Evolutionary conservation across 2,329 filamentous ascomycete genomes (phyloP).

Genomic region (Cordyceps javanica): DNA sequence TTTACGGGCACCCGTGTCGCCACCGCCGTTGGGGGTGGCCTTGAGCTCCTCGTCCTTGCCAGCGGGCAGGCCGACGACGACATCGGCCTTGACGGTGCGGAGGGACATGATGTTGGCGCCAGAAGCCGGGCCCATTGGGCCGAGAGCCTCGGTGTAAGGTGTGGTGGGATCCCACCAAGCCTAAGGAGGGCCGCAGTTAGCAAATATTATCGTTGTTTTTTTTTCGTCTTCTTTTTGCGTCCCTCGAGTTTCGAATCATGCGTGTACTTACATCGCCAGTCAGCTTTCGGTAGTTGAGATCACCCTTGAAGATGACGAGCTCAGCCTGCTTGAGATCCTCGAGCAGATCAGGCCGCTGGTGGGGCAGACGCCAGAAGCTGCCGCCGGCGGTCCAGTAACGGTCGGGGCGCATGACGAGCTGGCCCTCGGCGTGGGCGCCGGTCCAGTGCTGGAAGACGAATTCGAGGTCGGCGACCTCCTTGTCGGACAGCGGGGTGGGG

Average conservation of each 20-base stretch:
- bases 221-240: neutral
- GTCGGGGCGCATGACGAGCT: slow-evolving; percentile 77
- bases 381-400: slow-evolving; percentile 85
- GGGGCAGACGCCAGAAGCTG: slow-evolving; percentile 82
- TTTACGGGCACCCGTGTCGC: slow-evolving; percentile 63
- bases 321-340: slow-evolving; percentile 78
- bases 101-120: slow-evolving; percentile 81
- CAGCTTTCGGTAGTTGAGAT: slow-evolving; percentile 93
- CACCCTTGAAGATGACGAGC: slow-evolving; percentile 93
- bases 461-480: slow-evolving; percentile 59
- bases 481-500: slow-evolving; percentile 56
- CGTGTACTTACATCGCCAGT: slow-evolving; percentile 68
- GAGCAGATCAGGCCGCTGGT: slow-evolving; percentile 58
- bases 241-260: no score
- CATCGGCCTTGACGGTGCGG: slow-evolving; percentile 93
- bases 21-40: slow-evolving; percentile 61
- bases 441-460: slow-evolving; percentile 84
- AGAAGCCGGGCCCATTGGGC: slow-evolving; percentile 74
- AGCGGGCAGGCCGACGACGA: slow-evolving; percentile 77
- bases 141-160: slow-evolving; percentile 76
- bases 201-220: neutral
- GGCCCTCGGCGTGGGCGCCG: slow-evolving; percentile 71
- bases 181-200: slow-evolving; percentile 19
- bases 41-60: slow-evolving; percentile 80
- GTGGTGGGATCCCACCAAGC: slow-evolving; percentile 76